Base-by-base conservation (phyloP, 2,329 filamentous ascomycete species). In the Aspergillus caelatus region DNA sequence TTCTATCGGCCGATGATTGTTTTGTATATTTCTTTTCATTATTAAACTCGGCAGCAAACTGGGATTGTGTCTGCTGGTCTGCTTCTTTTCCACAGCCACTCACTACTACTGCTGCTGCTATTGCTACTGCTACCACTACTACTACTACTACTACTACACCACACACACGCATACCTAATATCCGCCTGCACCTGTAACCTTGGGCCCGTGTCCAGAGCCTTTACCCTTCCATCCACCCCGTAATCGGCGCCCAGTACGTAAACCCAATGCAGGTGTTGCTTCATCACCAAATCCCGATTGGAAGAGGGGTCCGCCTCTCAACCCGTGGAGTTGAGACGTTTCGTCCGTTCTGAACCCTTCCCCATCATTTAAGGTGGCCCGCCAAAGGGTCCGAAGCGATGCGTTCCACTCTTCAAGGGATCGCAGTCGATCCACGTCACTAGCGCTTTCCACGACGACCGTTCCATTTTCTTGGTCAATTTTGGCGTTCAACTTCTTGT, bases 391-490 rank as follows among this genome's bases (percentile, higher is more conserved):
- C 7, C 85, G 83, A 64, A 97, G 86, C 4, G 92, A 89, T 5
- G 81, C 81, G 9, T 88, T 90, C 85, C 95, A 93, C 67, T 88
- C 85, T 67, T 88, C 82, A 73, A 98, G 85, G 39, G 93, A 90
- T 62, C 85, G 82, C 65, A 93, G 84, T 66, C 93, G 91, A 74
- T 80, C 76, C 64, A 86, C 85, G 78, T 97, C 93, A 53, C 86
- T 89, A 60, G 85, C 83, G 62, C 88, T 91, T 64, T 90, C 88
- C 65, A 97, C 92, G 78, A 93, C 88, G 26, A 99, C 89, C 0
- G 89, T 91, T 54, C 94, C 93, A 63, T 87, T 86, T 78, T 93
- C 89, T 80, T 98, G 92, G 79, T 99, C 91, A 73, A 99, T 94
- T 78, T 90, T 91, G 66, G 93, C 95, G 57, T 89, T 85, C 69